A percentile compares a stretch with the other conserved stretches of the same genome.
Evolutionary conservation across 192 early-diverging fungal species (phyloP).

Genomic region (Coemansia umbellata): DNA sequence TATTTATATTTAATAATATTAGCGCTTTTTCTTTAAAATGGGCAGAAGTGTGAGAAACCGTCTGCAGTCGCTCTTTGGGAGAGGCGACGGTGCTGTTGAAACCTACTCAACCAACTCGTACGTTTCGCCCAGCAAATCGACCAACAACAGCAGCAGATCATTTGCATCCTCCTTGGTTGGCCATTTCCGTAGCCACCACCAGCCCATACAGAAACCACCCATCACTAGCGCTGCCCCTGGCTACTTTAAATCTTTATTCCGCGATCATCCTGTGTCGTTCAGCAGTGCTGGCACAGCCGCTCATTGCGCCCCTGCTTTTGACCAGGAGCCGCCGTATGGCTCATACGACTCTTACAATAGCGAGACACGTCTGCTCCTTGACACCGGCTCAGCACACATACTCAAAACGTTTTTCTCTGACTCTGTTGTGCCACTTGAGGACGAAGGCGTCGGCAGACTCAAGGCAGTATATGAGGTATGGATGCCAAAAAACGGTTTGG

Average conservation of each 20-base stretch:
- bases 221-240: background rate
- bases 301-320: constrained; percentile 1
- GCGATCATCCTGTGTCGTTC: background rate
- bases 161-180: background rate
- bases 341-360: constrained; percentile 25
- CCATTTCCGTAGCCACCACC: constrained; percentile 5
- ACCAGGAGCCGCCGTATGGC: constrained; percentile 14
- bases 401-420: constrained; percentile 38
- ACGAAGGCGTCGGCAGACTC: constrained; percentile 35
- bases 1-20: background rate
- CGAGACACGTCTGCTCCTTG: constrained; percentile 20
- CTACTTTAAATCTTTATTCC: background rate
- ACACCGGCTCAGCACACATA: constrained; percentile 15
- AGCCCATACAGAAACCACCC: background rate
- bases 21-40: too few relatives aligned
- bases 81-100: constrained; percentile 1
- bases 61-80: constrained; percentile 22
- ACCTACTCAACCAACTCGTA: background rate
- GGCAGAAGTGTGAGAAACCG: constrained; percentile 18
- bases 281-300: background rate
- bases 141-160: background rate
- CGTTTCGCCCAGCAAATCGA: too few relatives aligned
- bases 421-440: constrained; percentile 32
- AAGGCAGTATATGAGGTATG: constrained; percentile 45
- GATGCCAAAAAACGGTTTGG: constrained; percentile 20